Conservation (phyloP, 202 grass and related monocot species). For the Zizania palustris region DNA sequence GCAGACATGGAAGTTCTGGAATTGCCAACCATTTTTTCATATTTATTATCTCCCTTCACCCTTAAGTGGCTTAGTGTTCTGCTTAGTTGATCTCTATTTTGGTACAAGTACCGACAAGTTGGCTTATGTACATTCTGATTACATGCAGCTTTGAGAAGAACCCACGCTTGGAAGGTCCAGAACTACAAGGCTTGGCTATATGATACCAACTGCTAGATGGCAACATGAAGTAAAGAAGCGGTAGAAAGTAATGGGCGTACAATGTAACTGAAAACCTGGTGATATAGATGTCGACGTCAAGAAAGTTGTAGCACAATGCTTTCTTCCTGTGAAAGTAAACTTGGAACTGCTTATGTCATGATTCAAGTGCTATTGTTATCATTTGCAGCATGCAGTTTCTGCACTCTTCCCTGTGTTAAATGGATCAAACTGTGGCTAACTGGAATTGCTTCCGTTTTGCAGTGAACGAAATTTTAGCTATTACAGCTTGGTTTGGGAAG, state of each 20-base stretch:
- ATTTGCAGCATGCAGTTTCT: not conserved
- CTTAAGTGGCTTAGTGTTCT: not conserved
- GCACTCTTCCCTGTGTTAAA: not conserved
- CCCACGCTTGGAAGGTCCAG: slow-evolving; percentile 89
- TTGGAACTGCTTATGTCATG: slow-evolving; percentile 42
- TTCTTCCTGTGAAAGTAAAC: slow-evolving; percentile 43
- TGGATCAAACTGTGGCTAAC: not conserved
- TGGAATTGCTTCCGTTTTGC: not conserved
- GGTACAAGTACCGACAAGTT: slow-evolving; percentile 16
- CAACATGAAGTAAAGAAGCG: slow-evolving; percentile 28
- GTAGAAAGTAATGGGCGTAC: slow-evolving; percentile 46
- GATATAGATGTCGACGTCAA: slow-evolving; percentile 55
- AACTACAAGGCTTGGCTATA: slow-evolving; percentile 92
- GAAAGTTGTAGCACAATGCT: slow-evolving; percentile 49
- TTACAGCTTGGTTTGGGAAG: not conserved
- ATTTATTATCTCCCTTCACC: not conserved
- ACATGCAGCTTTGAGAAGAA: slow-evolving; percentile 87
- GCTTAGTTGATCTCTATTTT: not conserved
- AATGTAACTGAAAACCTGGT: slow-evolving; percentile 44
- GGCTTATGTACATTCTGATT: slow-evolving; percentile 16
- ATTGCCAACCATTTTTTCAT: slow-evolving; percentile 1
- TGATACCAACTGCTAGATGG: slow-evolving; percentile 92
- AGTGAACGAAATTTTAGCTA: not conserved
- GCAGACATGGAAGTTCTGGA: slow-evolving; percentile 91
- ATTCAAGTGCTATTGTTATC: slow-evolving; percentile 34